Evolutionary conservation across 108 stramenopile species (phyloP).

Genomic region (Conticribra guillardii): DNA sequence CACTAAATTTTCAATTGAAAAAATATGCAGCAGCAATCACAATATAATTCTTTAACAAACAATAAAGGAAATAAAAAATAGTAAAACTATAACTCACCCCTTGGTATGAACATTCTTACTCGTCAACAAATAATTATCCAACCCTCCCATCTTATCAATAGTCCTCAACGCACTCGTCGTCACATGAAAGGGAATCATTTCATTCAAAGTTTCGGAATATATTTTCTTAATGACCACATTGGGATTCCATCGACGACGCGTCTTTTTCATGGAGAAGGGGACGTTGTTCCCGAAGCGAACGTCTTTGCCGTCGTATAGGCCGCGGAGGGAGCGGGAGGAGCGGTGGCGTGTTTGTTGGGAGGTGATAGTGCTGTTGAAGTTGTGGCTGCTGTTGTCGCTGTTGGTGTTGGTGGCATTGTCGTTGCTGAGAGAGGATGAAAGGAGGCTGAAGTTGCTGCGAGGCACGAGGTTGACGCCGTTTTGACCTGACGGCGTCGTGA

Average conservation of each 20-base stretch:
- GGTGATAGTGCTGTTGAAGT: neutral
- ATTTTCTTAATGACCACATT: constrained; percentile 75
- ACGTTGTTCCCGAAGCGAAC: constrained; percentile 81
- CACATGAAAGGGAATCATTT: constrained; percentile 83
- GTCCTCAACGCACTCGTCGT: constrained; percentile 74
- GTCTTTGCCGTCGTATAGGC: constrained; percentile 85
- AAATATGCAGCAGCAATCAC: too few species aligned
- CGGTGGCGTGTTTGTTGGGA: constrained; percentile 51
- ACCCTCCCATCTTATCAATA: constrained; percentile 85
- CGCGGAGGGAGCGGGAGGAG: constrained; percentile 77
- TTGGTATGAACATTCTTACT: constrained; percentile 60
- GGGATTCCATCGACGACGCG: constrained; percentile 82
- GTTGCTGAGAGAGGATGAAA: neutral
- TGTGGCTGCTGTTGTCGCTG: neutral
- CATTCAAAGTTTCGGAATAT: constrained; percentile 82
- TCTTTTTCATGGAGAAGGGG: constrained; percentile 75
- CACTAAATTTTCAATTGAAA: too few species aligned
- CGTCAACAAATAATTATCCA: constrained; percentile 83
- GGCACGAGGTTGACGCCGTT: too few species aligned
- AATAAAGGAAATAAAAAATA: too few species aligned
- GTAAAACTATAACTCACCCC: too few species aligned
- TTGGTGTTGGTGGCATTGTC: neutral
- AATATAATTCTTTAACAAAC: too few species aligned
- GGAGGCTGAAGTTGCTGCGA: neutral
- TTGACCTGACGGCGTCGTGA: too few species aligned